Evolutionary conservation across 192 early-diverging fungal genomes (phyloP).

Genomic region (Umbelopsis ramanniana): DNA sequence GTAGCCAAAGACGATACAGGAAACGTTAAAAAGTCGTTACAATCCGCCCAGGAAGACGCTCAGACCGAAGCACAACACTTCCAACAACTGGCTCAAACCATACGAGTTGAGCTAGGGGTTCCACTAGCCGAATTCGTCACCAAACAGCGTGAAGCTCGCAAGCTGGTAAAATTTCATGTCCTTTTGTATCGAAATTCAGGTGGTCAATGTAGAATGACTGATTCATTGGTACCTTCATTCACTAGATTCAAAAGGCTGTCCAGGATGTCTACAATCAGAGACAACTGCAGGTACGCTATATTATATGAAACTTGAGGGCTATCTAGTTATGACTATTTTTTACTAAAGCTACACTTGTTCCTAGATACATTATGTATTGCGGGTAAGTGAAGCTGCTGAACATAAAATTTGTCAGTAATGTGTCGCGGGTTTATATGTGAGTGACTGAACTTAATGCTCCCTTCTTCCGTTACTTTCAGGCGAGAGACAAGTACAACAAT

Average conservation of each 20-base stretch:
- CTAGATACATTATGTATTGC: conserved; percentile 17
- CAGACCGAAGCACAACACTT: conserved; percentile 16
- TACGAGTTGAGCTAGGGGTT: conserved; percentile 60
- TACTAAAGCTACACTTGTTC: neutral
- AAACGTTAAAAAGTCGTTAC: neutral
- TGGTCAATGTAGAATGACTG: neutral
- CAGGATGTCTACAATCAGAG: conserved; percentile 13
- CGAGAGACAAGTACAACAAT: conserved; percentile 16
- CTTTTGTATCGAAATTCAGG: neutral
- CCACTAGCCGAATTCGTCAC: conserved; percentile 58
- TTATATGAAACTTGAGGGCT: neutral
- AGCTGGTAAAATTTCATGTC: conserved; percentile 35
- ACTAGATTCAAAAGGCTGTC: neutral
- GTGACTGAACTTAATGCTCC: no score
- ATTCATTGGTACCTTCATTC: neutral
- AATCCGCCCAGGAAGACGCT: neutral
- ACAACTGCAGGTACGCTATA: neutral
- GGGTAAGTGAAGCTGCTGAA: neutral
- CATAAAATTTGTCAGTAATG: neutral
- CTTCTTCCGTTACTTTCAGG: neutral
- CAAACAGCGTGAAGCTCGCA: conserved; percentile 59
- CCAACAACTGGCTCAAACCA: conserved; percentile 55
- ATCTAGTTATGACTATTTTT: no score
- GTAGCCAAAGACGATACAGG: conserved; percentile 6
- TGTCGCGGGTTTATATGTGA: no score